These are phyloP conservation scores for Eucalyptus shirleyi DNA, from an alignment of 345 rosid genomes.

Conservation along the genomic window DNA sequence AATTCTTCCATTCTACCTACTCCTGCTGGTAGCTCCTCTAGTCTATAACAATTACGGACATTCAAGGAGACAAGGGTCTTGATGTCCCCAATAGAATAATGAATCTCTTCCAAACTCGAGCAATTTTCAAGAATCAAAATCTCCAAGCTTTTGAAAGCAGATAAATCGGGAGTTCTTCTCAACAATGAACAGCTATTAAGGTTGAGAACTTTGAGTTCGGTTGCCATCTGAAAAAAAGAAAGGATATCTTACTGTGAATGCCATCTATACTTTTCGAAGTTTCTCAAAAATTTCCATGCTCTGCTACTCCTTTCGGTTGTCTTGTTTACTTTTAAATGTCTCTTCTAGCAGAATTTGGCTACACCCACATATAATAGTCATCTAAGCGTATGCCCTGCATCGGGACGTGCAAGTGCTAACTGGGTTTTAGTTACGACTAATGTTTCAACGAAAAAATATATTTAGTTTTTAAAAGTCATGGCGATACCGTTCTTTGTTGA, in stretches of 20 bases:
- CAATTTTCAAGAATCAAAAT: neutral
- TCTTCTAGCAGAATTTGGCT: neutral
- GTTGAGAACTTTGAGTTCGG: neutral
- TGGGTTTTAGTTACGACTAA: neutral
- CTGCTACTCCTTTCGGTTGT: neutral
- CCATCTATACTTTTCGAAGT: fast-evolving
- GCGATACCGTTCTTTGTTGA: neutral
- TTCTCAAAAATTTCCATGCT: neutral
- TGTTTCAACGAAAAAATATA: neutral
- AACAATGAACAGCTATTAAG: fast-evolving
- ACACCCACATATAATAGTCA: neutral
- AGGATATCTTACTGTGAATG: fast-evolving
- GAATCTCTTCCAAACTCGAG: neutral
- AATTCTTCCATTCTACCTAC: neutral
- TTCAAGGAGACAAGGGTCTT: neutral
- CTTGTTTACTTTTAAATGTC: neutral
- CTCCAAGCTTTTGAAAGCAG: neutral
- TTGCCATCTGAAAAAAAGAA: neutral
- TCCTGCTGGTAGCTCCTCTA: neutral
- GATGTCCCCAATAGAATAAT: neutral
- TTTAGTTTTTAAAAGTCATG: neutral
- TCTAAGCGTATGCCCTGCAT: fast-evolving
- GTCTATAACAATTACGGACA: fast-evolving
- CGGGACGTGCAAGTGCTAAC: fast-evolving
- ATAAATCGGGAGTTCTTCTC: neutral